phyloP scores from a whole-genome alignment of 1,284 basidiomycete species.

The Abortiporus biennis region DNA sequence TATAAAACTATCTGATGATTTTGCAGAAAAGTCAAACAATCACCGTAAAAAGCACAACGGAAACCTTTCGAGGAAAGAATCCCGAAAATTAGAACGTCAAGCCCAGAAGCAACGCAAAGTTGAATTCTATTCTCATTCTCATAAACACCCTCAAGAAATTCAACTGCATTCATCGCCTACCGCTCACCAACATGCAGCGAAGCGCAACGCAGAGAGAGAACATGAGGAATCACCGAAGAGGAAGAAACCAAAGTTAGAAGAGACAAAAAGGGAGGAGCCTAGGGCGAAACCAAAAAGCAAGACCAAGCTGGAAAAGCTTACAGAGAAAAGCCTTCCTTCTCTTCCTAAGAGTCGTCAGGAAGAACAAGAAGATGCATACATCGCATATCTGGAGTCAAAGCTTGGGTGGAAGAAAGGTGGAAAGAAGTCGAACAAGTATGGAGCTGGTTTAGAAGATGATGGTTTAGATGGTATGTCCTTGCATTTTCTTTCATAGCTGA shows the following conservation, averaged over 20 bases:
- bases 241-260: not conserved
- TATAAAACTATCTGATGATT: not conserved
- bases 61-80: constrained; percentile 50
- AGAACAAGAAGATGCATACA: constrained; percentile 26
- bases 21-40: not conserved
- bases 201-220: constrained; percentile 37
- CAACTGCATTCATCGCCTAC: too few relatives aligned
- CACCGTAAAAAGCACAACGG: constrained; percentile 14
- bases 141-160: constrained; percentile 26
- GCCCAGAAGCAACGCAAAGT: constrained; percentile 57
- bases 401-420: constrained; percentile 23
- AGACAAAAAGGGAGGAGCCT: constrained; percentile 8
- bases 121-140: constrained; percentile 37
- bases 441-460: constrained; percentile 21
- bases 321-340: constrained; percentile 4
- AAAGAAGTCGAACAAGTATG: constrained; percentile 19
- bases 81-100: constrained; percentile 54
- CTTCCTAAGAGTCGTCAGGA: constrained; percentile 17
- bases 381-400: constrained; percentile 25
- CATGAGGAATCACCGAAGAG: not conserved
- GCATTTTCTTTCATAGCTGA: not conserved
- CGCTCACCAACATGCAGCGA: constrained; percentile 33
- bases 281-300: constrained; percentile 26
- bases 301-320: constrained; percentile 22
- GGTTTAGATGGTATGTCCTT: constrained; percentile 24